A percentile compares a stretch with the other conserved stretches of the same genome.
These are phyloP conservation scores for Sarocladium oryzae DNA, from an alignment of 2,329 filamentous ascomycete species.

Conservation along the genomic window DNA sequence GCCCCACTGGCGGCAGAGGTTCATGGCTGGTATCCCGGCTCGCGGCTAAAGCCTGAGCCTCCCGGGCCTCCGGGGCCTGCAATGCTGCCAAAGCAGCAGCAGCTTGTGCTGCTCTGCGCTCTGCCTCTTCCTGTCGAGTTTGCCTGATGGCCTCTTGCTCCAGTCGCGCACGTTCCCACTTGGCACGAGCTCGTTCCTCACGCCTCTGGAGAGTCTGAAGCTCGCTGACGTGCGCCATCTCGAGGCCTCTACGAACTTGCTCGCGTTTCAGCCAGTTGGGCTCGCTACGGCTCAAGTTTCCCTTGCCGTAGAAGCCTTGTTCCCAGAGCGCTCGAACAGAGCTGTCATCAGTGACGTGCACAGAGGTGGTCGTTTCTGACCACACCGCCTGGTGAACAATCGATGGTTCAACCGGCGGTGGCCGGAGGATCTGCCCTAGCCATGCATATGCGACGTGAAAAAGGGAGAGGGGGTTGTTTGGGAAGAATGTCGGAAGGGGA, in stretches of 20 bases:
- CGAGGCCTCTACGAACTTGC: constrained; percentile 61
- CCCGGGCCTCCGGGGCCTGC: not conserved
- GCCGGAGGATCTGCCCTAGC: constrained; percentile 64
- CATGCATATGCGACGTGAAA: constrained; percentile 74
- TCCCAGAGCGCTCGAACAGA: constrained; percentile 85
- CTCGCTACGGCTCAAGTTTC: constrained; percentile 86
- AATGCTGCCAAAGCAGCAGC: not conserved
- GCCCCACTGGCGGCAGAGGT: constrained; percentile 32
- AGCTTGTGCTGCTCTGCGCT: not conserved
- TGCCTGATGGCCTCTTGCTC: constrained; percentile 79
- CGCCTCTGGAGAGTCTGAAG: constrained; percentile 70
- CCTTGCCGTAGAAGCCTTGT: constrained; percentile 96
- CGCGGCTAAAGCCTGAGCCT: not conserved
- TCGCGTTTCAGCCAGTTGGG: constrained; percentile 87
- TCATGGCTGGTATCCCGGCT: not conserved
- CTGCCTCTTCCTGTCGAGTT: constrained; percentile 46
- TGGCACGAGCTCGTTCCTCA: constrained; percentile 74
- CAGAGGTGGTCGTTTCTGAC: constrained; percentile 72
- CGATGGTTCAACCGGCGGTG: constrained; percentile 57
- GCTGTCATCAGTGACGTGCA: constrained; percentile 72
- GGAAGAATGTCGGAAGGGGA: constrained; percentile 81
- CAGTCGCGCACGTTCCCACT: constrained; percentile 83
- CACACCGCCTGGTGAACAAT: constrained; percentile 68
- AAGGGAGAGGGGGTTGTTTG: constrained; percentile 85
- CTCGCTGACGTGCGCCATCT: constrained; percentile 68